A percentile compares a stretch with the other conserved stretches of the same genome.
These are phyloP conservation scores for Xylaria digitata DNA, from an alignment of 2,329 filamentous ascomycete species.

Conservation along the genomic window DNA sequence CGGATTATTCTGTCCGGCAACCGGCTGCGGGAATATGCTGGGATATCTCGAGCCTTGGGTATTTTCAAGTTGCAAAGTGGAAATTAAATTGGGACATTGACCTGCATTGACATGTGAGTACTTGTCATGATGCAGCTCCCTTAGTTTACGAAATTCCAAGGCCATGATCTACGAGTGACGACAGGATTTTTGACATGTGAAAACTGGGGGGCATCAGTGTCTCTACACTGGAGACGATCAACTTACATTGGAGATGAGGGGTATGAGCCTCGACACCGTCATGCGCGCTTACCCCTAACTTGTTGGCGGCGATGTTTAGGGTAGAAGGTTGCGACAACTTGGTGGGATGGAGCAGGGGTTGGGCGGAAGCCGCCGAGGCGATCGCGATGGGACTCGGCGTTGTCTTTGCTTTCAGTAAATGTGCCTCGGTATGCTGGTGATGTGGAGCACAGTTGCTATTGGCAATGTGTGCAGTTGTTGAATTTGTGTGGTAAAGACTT, in stretches of 20 bases:
- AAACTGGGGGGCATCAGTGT: slow-evolving; percentile 29
- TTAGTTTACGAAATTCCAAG: background rate
- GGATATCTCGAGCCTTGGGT: slow-evolving; percentile 48
- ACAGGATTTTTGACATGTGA: slow-evolving; percentile 46
- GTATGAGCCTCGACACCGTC: slow-evolving; percentile 56
- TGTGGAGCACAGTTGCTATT: slow-evolving; percentile 40
- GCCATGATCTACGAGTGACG: slow-evolving; percentile 13
- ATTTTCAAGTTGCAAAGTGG: slow-evolving; percentile 45
- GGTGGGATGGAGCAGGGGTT: slow-evolving; percentile 43
- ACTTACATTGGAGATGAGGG: slow-evolving; percentile 63
- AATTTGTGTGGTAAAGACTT: slow-evolving; percentile 48
- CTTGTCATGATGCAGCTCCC: slow-evolving; percentile 37
- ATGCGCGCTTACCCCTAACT: slow-evolving; percentile 40
- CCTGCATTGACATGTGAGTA: slow-evolving; percentile 49
- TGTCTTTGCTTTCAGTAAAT: slow-evolving; percentile 52
- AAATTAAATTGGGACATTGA: slow-evolving; percentile 48
- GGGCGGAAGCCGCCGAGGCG: slow-evolving; percentile 48
- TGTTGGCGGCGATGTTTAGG: slow-evolving; percentile 43
- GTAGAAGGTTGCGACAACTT: slow-evolving; percentile 44
- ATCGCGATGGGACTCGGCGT: slow-evolving; percentile 51
- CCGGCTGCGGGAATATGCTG: slow-evolving; percentile 50
- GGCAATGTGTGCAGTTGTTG: slow-evolving; percentile 39
- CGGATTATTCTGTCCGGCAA: slow-evolving; percentile 41
- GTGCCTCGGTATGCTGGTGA: slow-evolving; percentile 57
- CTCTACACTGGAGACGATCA: slow-evolving; percentile 28